Percentiles rank a stretch among this genome's conserved stretches.
Evolutionary conservation across 1,284 basidiomycete genomes (phyloP).

Genomic region (Moesziomyces sp.): DNA sequence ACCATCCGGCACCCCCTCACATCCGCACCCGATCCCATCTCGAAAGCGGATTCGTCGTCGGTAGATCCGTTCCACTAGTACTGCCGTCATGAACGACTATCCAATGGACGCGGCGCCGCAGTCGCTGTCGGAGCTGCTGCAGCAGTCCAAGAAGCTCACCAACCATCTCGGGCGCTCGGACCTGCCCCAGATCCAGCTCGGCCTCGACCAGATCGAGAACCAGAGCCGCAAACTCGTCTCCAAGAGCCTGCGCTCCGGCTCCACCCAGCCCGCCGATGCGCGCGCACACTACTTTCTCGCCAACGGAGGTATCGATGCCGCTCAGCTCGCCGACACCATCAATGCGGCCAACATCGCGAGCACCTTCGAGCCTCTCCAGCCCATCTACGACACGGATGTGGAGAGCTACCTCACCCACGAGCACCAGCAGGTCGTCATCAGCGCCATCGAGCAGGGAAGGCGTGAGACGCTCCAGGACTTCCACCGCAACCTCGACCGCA

Average conservation of each 20-base stretch:
- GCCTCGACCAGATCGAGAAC: constrained; percentile 89
- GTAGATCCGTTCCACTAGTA: neutral
- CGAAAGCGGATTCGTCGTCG: no score
- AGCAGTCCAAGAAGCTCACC: constrained; percentile 65
- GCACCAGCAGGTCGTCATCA: constrained; percentile 92
- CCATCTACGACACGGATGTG: constrained; percentile 89
- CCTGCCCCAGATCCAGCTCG: constrained; percentile 84
- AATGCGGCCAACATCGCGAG: constrained; percentile 82
- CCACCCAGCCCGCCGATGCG: constrained; percentile 73
- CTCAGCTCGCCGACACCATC: constrained; percentile 80
- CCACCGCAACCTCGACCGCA: constrained; percentile 80
- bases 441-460: constrained; percentile 88
- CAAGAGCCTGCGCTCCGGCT: constrained; percentile 62
- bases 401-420: constrained; percentile 83
- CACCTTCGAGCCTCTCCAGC: constrained; percentile 88
- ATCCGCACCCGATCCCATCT: neutral
- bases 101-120: constrained; percentile 51
- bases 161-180: constrained; percentile 71
- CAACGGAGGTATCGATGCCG: constrained; percentile 87
- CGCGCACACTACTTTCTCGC: constrained; percentile 75
- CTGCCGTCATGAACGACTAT: constrained; percentile 47
- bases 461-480: constrained; percentile 87
- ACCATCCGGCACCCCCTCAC: constrained; percentile 1
- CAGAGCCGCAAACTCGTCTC: constrained; percentile 71
- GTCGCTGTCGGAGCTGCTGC: constrained; percentile 62